Evolutionary conservation across 371 early-diverging fungal genomes (phyloP).

Genomic region (Massospora cicadina): DNA sequence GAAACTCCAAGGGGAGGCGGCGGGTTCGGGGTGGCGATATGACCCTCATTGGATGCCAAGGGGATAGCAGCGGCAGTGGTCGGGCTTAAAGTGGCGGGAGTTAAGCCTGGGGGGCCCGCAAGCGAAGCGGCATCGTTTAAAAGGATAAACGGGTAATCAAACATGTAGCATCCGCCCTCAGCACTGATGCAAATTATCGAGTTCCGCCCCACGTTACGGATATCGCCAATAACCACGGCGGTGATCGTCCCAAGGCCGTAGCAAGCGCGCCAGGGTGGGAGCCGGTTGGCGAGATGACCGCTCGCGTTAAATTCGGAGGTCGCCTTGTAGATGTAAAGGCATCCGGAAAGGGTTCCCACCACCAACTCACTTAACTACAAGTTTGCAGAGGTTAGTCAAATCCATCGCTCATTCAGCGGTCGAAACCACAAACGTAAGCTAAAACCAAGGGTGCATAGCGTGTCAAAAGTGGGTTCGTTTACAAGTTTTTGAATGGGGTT

Average conservation of each 20-base stretch:
- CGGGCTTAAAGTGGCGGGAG: neutral
- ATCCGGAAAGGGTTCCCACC: conserved; percentile 58
- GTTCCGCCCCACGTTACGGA: conserved; percentile 39
- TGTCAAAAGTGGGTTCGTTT: too few species aligned
- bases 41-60: neutral
- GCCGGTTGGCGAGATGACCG: neutral
- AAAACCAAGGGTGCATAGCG: too few species aligned
- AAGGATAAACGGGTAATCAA: conserved; percentile 29
- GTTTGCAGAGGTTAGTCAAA: too few species aligned
- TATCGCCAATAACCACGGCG: conserved; percentile 44
- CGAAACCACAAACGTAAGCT: too few species aligned
- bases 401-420: too few species aligned
- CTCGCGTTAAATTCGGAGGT: neutral
- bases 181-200: conserved; percentile 44
- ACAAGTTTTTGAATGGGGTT: too few species aligned
- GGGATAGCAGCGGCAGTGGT: neutral
- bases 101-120: neutral
- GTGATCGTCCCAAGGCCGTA: conserved; percentile 48
- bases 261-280: conserved; percentile 29
- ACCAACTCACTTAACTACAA: conserved; percentile 63
- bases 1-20: neutral
- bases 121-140: neutral
- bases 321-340: conserved; percentile 52
- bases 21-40: neutral
- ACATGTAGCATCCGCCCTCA: conserved; percentile 45